These are phyloP conservation scores for Lichtheimia ornata DNA, from an alignment of 371 early-diverging fungal species.

Conservation along the genomic window DNA sequence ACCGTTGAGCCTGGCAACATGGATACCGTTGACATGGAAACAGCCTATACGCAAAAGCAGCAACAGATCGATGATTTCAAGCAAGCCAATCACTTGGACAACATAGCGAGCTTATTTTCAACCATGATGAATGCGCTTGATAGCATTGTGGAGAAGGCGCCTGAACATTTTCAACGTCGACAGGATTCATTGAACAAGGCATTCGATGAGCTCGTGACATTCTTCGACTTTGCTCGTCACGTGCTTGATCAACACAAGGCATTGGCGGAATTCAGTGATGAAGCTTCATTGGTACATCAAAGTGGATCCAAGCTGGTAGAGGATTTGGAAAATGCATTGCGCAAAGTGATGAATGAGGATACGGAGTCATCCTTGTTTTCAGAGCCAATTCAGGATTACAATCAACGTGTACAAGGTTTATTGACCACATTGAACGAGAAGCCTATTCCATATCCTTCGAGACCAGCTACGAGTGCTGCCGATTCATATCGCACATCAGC, in stretches of 20 bases:
- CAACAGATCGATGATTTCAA: constrained; percentile 2
- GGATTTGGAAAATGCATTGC: constrained; percentile 17
- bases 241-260: constrained; percentile 29
- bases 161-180: constrained; percentile 31
- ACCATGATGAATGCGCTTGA: neutral
- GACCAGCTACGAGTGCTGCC: constrained; percentile 2
- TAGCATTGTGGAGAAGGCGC: neutral
- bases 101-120: neutral
- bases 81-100: neutral
- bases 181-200: constrained; percentile 29
- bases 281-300: constrained; percentile 3
- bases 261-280: constrained; percentile 13
- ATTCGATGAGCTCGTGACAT: constrained; percentile 19
- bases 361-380: neutral
- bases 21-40: neutral
- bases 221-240: constrained; percentile 18
- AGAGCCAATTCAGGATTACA: constrained; percentile 12
- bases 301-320: neutral
- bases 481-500: neutral
- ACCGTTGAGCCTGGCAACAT: neutral
- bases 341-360: constrained; percentile 8
- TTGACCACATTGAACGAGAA: constrained; percentile 8
- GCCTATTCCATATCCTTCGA: constrained; percentile 29
- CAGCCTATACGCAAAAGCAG: neutral
- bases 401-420: constrained; percentile 15